Base-by-base conservation (phyloP, 306 rosid genomes). In the Senna tora region DNA sequence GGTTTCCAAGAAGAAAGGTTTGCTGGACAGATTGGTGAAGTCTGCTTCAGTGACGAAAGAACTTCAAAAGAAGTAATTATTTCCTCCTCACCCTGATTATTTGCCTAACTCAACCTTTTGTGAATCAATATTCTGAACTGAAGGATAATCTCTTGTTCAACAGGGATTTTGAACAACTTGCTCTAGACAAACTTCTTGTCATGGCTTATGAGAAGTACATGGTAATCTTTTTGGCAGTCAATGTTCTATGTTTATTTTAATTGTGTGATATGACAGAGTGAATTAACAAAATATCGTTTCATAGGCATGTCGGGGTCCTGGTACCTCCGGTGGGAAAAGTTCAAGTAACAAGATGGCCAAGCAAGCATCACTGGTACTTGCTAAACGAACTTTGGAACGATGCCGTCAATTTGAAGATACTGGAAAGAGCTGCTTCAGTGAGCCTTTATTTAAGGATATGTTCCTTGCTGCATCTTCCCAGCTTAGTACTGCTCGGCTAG, bases 371-470 rank as follows among this genome's bases (percentile, higher is more conserved):
- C 69, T 84, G 69, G 83, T 85, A 75, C 80, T 92, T 88, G 86
- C 88, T 70, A 95, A 87, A 83, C 86, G 93, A 75, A 90, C 97
- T 43, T 80, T 95, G 84, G 92, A 87, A 21, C 87, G 85, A 63
- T 92, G 90, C 80, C 96, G 63, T 79, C 88, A 84, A 66, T 92
- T 76, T 90, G 96, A 95, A 84, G 87, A 84, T 43, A 87, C 90
- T 22, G 96, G 97, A 67, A 89, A 83, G 84, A 95, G 97, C 88
- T 88, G 96, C 88, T 95, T 95, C 84, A 81, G 83, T 4, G 97
- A 87, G 61, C 87, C 96, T 46, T 67, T 77, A 73, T 92, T 82
- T 79, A 86, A 71, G 86, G 96, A 86, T 77, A 85, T 75, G 76
- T 86, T 85, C 81, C 71, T 81, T 75, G 71, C 97, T 79, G 81